Base-by-base conservation (phyloP, 352 stramenopile species). In the Globisporangium spinosum region DNA sequence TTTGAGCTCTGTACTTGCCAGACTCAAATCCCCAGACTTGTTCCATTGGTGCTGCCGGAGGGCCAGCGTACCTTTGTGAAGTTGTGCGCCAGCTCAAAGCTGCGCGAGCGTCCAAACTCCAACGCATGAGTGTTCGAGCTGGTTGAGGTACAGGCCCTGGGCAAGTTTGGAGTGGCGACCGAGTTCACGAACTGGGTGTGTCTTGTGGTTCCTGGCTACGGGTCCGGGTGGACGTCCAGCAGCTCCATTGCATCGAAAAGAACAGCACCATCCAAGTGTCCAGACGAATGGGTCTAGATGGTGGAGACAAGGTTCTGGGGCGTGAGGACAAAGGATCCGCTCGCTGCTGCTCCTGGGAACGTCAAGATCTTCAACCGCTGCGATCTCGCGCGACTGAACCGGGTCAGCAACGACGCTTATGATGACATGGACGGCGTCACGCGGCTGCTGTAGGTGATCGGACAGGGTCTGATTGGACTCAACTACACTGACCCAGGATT, bases 161-260 rank as follows among this genome's bases (percentile, higher is more conserved):
- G 22, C 15, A 15, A 35, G 23, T 35, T 58, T 58, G 51, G 34
- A 35, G 23, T 58, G 13, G 51, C 51, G 12, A 22, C 35, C 4
- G 51, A 58, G 51, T 58, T 58, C 51, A 27, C 22, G 51, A 29
- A 58, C 23, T 58, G 23, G 51, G 17, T 58, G 2, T 58, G 51
- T 34, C 2, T 58, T 12, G 12, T 58, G 22, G 51, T 58, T 8
- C 23, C 51, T 22, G 51, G 51, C 3, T 58, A 23, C 15, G 23
- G 23, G 3, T 58, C 35, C 29, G 13, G 23, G 12, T 58, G 51
- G 23, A 58, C 23, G 4, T 12, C 1, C 13, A 35, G 23, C 3
- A 27, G 22, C 23, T 27, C 51, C 2, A 58, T 58, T n/a, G 10
- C 12, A 2, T 35, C 51, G 23, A n/a, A 12, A 34, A 12, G 12